These are phyloP conservation scores for Clonostachys rhizophaga DNA, from an alignment of 2,329 filamentous ascomycete species.

Conservation along the genomic window DNA sequence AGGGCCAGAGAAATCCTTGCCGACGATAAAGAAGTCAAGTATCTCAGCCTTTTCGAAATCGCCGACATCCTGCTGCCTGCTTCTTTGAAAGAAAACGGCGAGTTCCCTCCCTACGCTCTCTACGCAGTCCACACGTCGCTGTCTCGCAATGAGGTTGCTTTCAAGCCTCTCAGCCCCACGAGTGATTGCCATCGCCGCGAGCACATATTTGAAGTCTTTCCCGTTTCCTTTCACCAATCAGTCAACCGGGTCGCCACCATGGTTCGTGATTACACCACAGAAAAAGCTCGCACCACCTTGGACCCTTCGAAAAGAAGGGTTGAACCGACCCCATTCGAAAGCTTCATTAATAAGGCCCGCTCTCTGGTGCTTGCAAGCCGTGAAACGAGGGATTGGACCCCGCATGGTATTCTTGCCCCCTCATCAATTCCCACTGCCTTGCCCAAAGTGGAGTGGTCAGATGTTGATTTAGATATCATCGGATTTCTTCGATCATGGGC, in stretches of 20 bases:
- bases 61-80: slow-evolving; percentile 35
- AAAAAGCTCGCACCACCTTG: background rate
- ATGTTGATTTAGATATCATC: slow-evolving; percentile 44
- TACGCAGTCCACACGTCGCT: slow-evolving; percentile 70
- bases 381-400: slow-evolving; percentile 38
- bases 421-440: slow-evolving; percentile 13
- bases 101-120: slow-evolving; percentile 42
- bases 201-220: slow-evolving; percentile 55
- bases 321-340: slow-evolving; percentile 18
- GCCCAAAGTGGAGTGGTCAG: slow-evolving; percentile 17
- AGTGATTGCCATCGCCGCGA: slow-evolving; percentile 41
- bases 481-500: slow-evolving; percentile 68
- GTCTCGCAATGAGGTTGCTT: slow-evolving; percentile 52
- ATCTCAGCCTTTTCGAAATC: slow-evolving; percentile 47
- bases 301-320: slow-evolving; percentile 2
- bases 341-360: slow-evolving; percentile 46
- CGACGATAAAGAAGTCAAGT: slow-evolving; percentile 25
- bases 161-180: slow-evolving; percentile 46
- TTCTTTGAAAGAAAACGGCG: slow-evolving; percentile 23
- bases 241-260: slow-evolving; percentile 21
- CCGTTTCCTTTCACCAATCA: slow-evolving; percentile 17
- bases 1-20: slow-evolving; percentile 35
- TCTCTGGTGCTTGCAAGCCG: slow-evolving; percentile 47
- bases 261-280: slow-evolving; percentile 18
- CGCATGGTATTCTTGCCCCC: slow-evolving; percentile 37